Evolutionary conservation across 331 rosid species (phyloP).

Genomic region (Erythrophleum ivorense): DNA sequence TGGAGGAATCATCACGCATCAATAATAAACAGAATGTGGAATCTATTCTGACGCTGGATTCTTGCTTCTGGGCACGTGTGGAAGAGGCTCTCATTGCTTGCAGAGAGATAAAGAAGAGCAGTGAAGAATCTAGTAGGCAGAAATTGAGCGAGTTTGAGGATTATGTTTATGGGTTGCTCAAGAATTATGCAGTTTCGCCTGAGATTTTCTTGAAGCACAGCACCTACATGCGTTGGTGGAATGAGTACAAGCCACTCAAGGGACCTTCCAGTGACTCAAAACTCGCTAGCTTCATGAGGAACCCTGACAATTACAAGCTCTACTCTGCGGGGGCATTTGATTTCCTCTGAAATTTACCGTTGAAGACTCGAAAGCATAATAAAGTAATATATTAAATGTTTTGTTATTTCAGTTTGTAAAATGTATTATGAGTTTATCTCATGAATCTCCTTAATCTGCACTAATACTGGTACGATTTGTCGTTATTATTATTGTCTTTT

Average conservation of each 20-base stretch:
- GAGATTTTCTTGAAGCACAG: slow-evolving; percentile 60
- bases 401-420: neutral
- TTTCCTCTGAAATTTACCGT: neutral
- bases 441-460: neutral
- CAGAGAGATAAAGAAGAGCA: neutral
- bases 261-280: slow-evolving; percentile 11
- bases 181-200: slow-evolving; percentile 51
- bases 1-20: neutral
- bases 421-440: neutral
- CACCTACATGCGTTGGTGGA: slow-evolving; percentile 76
- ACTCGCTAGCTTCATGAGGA: slow-evolving; percentile 43
- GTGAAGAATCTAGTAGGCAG: neutral
- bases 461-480: neutral
- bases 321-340: neutral
- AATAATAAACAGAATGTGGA: slow-evolving; percentile 37
- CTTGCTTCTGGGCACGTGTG: slow-evolving; percentile 77
- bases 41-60: slow-evolving; percentile 56
- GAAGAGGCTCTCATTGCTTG: slow-evolving; percentile 63
- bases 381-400: neutral
- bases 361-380: neutral
- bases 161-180: slow-evolving; percentile 46
- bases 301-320: neutral
- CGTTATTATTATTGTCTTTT: neutral
- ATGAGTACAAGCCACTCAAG: slow-evolving; percentile 40
- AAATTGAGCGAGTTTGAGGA: slow-evolving; percentile 53